A percentile compares a stretch with the other conserved stretches of the same genome.
These are phyloP conservation scores for Jackrogersella minutella DNA, from an alignment of 495 filamentous ascomycete genomes.

Conservation along the genomic window DNA sequence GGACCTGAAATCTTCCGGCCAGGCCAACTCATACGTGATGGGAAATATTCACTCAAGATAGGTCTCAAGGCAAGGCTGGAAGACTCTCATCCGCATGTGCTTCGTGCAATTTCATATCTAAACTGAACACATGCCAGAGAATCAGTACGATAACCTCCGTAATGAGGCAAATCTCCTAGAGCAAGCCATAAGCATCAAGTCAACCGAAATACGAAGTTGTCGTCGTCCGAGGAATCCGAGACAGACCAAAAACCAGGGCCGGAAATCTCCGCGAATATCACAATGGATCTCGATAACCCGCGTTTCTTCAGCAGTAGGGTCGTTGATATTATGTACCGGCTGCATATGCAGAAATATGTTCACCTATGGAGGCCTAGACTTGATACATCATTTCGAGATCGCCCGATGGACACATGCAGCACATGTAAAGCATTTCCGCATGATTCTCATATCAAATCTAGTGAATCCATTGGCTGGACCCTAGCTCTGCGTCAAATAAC, in stretches of 20 bases:
- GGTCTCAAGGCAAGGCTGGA: constrained; percentile 34
- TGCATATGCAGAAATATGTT: neutral
- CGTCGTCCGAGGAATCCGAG: neutral
- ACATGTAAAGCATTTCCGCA: neutral
- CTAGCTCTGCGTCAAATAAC: neutral
- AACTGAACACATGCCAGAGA: neutral
- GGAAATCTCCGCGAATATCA: neutral
- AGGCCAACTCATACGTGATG: too few species aligned
- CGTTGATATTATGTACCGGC: neutral
- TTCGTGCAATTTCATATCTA: too few species aligned
- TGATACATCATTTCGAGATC: neutral
- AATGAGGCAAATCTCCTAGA: neutral
- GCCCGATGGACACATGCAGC: neutral
- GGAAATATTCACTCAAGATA: too few species aligned
- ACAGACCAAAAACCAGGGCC: neutral
- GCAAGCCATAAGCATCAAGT: neutral
- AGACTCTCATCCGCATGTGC: neutral
- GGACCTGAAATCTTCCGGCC: too few species aligned
- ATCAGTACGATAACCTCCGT: neutral
- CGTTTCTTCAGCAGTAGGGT: constrained; percentile 9
- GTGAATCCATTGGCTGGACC: neutral
- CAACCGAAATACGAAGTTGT: neutral
- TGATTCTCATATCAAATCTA: neutral
- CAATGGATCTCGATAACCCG: neutral
- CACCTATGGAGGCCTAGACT: neutral